Percentiles rank a stretch among this genome's conserved stretches.
Evolutionary conservation across 2,329 filamentous ascomycete genomes (phyloP).

Genomic region (Sporothrix phasma): DNA sequence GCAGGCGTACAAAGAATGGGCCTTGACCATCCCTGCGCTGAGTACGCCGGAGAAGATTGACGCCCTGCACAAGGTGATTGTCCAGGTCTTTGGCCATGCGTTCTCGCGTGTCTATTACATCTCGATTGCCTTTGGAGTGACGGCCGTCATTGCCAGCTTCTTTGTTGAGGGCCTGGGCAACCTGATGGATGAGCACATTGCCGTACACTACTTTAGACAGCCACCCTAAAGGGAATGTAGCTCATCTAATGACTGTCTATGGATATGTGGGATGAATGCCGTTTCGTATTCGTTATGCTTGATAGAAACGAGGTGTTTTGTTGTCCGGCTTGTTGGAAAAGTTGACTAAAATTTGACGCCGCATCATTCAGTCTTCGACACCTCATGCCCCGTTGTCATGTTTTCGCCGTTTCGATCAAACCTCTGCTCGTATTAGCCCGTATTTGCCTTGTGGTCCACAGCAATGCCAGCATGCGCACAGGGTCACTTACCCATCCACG

Average conservation of each 20-base stretch:
- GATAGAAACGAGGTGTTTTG: neutral
- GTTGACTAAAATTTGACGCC: neutral
- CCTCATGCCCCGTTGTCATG: neutral
- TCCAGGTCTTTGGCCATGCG: neutral
- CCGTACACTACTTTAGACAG: neutral
- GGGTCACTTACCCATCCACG: conserved; percentile 22
- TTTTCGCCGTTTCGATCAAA: neutral
- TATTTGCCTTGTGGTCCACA: conserved; percentile 14
- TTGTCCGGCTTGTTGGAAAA: neutral
- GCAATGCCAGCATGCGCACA: conserved; percentile 20
- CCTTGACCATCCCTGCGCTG: neutral
- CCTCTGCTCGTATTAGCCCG: neutral
- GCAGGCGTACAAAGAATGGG: neutral
- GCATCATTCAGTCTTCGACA: neutral
- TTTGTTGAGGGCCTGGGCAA: neutral
- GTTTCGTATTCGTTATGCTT: neutral
- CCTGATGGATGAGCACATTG: conserved; percentile 4
- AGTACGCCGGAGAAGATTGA: neutral
- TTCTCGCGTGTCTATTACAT: neutral
- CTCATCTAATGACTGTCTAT: no score
- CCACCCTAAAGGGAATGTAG: no score
- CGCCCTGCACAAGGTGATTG: neutral
- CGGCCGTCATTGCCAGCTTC: conserved; percentile 2
- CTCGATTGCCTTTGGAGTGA: neutral
- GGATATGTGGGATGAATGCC: no score